phyloP scores from a whole-genome alignment of 2,329 filamentous ascomycete species.

The Herpomyces periplanetae region DNA sequence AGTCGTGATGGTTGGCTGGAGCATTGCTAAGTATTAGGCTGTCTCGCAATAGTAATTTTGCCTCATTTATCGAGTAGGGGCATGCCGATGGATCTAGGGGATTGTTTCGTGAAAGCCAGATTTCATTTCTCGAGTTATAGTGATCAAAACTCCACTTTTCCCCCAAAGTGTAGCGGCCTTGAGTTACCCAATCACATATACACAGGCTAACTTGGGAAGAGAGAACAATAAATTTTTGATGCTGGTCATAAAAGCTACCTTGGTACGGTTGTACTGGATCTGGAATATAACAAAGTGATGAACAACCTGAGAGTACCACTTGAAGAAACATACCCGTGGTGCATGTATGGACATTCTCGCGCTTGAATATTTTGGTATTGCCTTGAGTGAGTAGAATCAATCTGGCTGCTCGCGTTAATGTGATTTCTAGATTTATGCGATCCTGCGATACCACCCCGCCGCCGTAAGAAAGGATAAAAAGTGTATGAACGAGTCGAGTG shows the following conservation, averaged over 20 bases:
- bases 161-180: conserved; percentile 42
- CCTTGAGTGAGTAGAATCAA: conserved; percentile 24
- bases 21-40: conserved; percentile 38
- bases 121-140: conserved; percentile 56
- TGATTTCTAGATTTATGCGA: conserved; percentile 27
- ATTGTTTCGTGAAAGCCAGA: conserved; percentile 20
- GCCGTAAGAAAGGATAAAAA: conserved; percentile 75
- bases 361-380: conserved; percentile 84
- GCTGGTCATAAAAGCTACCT: conserved; percentile 43
- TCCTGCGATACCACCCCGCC: conserved; percentile 73
- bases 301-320: conserved; percentile 12
- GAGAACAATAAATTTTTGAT: conserved; percentile 23
- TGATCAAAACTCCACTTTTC: conserved; percentile 51
- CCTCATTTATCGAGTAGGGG: no score
- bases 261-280: conserved; percentile 79
- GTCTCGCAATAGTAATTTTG: conserved; percentile 40
- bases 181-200: conserved; percentile 70
- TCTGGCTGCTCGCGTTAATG: conserved; percentile 20
- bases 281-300: conserved; percentile 24
- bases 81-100: no score
- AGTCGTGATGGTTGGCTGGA: conserved; percentile 15
- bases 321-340: conserved; percentile 11
- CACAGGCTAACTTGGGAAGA: conserved; percentile 15
- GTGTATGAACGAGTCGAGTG: conserved; percentile 29
- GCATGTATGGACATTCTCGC: conserved; percentile 8